A percentile compares a stretch with the other conserved stretches of the same genome.
Evolutionary conservation across 208 protist genomes (phyloP).

Genomic region (Leishmania amazonensis): DNA sequence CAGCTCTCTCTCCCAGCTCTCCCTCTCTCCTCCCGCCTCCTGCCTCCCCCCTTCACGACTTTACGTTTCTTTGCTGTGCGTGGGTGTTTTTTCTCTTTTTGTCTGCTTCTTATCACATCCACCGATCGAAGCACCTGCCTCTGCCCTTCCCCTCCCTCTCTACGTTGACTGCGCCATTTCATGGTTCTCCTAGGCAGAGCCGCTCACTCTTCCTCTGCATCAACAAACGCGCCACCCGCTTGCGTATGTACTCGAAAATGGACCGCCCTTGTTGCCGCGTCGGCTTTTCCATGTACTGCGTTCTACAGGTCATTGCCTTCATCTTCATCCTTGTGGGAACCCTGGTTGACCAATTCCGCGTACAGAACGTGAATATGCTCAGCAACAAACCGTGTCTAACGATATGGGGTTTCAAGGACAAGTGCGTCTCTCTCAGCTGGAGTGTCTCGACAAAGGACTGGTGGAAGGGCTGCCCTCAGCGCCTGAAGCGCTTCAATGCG

Average conservation of each 20-base stretch:
- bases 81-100: background rate
- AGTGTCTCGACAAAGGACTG: conserved; percentile 9
- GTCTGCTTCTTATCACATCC: background rate
- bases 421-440: conserved; percentile 42
- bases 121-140: background rate
- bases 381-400: conserved; percentile 48
- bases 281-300: conserved; percentile 33
- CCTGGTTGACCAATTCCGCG: conserved; percentile 50
- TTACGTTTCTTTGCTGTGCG: background rate
- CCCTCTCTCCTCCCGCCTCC: background rate
- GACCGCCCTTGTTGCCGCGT: conserved; percentile 22
- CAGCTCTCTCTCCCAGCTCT: background rate
- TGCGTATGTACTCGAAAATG: conserved; percentile 6
- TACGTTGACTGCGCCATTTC: background rate
- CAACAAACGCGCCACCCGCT: background rate
- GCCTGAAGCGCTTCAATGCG: conserved; percentile 36
- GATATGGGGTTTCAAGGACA: conserved; percentile 51
- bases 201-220: background rate
- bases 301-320: conserved; percentile 44
- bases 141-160: background rate
- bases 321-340: conserved; percentile 51
- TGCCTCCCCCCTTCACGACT: background rate
- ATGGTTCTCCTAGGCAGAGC: background rate
- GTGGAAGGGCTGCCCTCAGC: conserved; percentile 28
- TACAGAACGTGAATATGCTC: conserved; percentile 16